Percentiles rank a stretch among this genome's conserved stretches.
Conservation (phyloP, 202 grass and related monocot species). For the Digitaria exilis region DNA sequence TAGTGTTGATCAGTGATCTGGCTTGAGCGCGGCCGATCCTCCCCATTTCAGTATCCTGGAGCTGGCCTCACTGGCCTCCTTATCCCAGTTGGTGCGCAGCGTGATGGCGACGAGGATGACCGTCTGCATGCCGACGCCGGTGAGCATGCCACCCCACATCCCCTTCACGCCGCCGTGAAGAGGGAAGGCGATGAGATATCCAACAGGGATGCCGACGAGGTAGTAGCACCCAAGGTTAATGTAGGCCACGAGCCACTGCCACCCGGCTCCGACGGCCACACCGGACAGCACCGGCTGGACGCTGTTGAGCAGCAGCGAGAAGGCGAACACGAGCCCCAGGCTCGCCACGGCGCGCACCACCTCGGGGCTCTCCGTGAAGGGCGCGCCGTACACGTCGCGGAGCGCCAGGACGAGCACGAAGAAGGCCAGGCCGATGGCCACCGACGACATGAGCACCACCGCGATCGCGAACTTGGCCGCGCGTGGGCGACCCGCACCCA, state of each 20-base stretch:
- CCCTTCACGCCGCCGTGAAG: conserved; percentile 53
- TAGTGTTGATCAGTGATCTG: neutral
- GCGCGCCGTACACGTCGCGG: conserved; percentile 71
- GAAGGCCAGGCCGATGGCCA: conserved; percentile 58
- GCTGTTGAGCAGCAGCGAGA: conserved; percentile 79
- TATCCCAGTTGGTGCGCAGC: conserved; percentile 70
- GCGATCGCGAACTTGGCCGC: conserved; percentile 68
- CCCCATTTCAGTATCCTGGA: conserved; percentile 80
- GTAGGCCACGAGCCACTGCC: conserved; percentile 88
- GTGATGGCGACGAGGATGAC: conserved; percentile 63
- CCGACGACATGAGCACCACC: conserved; percentile 71
- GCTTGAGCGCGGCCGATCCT: conserved; percentile 36
- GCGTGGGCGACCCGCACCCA: conserved; percentile 68
- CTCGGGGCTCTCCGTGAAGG: conserved; percentile 78
- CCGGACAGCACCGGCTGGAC: conserved; percentile 82
- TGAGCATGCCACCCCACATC: conserved; percentile 88
- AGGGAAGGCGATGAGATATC: conserved; percentile 67
- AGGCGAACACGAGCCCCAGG: conserved; percentile 71
- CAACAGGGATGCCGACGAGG: conserved; percentile 64
- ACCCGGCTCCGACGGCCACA: conserved; percentile 80
- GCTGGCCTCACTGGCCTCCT: conserved; percentile 57
- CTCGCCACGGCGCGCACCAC: conserved; percentile 61
- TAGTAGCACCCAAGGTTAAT: conserved; percentile 82
- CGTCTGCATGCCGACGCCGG: conserved; percentile 68
- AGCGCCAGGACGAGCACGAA: conserved; percentile 54